A percentile compares a stretch with the other conserved stretches of the same genome.
Conservation (phyloP, 495 filamentous ascomycete species). For the Aspergillus egyptiacus region DNA sequence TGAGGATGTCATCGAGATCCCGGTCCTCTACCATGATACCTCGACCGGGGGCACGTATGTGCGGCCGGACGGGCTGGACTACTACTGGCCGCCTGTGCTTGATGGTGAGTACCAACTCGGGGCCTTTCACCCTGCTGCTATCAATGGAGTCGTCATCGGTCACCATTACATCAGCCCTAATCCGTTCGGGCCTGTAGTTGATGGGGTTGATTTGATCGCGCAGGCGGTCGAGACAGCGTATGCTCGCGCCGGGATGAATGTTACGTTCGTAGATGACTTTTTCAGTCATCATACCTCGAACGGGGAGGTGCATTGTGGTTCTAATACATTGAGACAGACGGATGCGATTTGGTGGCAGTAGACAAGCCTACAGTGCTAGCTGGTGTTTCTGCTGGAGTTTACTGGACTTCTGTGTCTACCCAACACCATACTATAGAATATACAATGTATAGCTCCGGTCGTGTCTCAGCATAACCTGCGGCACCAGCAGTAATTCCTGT, state of each 20-base stretch:
- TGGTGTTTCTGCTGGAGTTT: too few species aligned
- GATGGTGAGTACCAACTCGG: neutral
- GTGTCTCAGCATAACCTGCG: too few species aligned
- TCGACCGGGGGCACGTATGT: neutral
- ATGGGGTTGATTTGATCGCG: conserved; percentile 1
- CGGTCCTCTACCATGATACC: neutral
- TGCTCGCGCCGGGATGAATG: neutral
- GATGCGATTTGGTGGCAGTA: neutral
- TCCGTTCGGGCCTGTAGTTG: conserved; percentile 8
- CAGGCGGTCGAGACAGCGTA: neutral
- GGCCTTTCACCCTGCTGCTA: neutral
- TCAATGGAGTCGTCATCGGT: conserved; percentile 7
- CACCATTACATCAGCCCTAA: conserved; percentile 5
- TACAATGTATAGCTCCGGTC: too few species aligned
- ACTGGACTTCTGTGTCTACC: too few species aligned
- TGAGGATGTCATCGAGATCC: neutral
- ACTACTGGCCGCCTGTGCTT: neutral
- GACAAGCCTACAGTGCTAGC: too few species aligned
- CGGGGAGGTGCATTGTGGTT: neutral
- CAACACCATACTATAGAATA: too few species aligned
- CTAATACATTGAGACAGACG: neutral
- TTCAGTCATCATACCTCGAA: neutral
- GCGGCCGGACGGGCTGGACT: neutral
- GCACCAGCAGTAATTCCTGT: too few species aligned
- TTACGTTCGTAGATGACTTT: neutral